phyloP scores from a whole-genome alignment of 257 asterid genomes.

The Fraxinus cuspidata region DNA sequence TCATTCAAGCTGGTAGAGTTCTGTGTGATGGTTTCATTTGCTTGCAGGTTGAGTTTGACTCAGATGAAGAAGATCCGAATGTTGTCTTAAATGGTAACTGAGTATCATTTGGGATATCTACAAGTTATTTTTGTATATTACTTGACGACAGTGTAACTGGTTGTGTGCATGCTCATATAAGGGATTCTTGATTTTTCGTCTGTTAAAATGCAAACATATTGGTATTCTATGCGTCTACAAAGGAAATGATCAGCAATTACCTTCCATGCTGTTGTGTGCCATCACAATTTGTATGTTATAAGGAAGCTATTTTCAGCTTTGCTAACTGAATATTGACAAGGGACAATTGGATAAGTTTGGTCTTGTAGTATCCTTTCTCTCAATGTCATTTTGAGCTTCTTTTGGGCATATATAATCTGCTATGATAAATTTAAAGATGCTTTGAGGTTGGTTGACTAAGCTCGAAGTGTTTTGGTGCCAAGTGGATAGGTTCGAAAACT shows the following conservation, averaged over 20 bases:
- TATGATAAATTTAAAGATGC: not conserved
- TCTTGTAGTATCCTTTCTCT: not conserved
- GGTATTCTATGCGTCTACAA: not conserved
- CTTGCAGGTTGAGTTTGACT: constrained; percentile 79
- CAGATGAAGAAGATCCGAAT: constrained; percentile 88
- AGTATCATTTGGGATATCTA: not conserved
- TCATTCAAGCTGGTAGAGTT: not conserved
- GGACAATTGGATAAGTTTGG: not conserved
- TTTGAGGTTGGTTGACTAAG: not conserved
- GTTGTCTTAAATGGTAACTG: constrained; percentile 32
- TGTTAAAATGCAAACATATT: not conserved
- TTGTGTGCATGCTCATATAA: not conserved
- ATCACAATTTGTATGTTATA: not conserved
- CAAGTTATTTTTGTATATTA: not conserved
- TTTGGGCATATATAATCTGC: not conserved
- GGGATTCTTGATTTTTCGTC: not conserved
- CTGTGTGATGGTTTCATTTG: constrained; percentile 16
- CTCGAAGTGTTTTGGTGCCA: not conserved
- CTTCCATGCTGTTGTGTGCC: not conserved
- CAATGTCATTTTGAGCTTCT: not conserved
- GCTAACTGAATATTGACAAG: not conserved
- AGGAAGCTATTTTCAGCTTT: not conserved
- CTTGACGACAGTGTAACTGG: not conserved
- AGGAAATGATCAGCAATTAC: not conserved
- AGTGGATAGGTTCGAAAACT: not conserved